Conservation (phyloP, 345 rosid genomes). For the Boechera divaricarpa region DNA sequence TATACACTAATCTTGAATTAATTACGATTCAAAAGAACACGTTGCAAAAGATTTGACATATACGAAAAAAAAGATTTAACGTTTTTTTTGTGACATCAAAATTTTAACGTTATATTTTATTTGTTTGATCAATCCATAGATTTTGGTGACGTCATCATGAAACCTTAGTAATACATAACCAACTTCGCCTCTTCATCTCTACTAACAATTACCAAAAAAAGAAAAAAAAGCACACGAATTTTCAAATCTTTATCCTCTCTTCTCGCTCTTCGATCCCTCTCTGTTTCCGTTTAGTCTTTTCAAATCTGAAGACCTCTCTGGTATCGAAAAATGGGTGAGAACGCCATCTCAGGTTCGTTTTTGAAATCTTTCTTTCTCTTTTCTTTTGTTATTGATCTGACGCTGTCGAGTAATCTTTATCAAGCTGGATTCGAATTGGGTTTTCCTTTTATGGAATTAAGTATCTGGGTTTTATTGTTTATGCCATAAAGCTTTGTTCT, state of each 20-base stretch:
- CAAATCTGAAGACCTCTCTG: slow-evolving; percentile 32
- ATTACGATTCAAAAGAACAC: background rate
- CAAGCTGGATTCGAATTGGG: slow-evolving; percentile 29
- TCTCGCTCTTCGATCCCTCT: slow-evolving; percentile 31
- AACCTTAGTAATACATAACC: slow-evolving; percentile 37
- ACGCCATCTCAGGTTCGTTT: slow-evolving; percentile 51
- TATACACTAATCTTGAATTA: background rate
- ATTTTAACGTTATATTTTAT: no score
- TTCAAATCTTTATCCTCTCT: slow-evolving; percentile 25
- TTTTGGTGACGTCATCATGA: slow-evolving; percentile 27
- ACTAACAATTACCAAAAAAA: slow-evolving; percentile 23
- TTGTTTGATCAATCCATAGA: background rate
- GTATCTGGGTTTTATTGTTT: slow-evolving; percentile 38
- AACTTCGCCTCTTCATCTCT: slow-evolving; percentile 42
- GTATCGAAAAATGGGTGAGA: slow-evolving; percentile 49
- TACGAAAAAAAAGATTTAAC: no score
- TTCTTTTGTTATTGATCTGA: slow-evolving; percentile 34
- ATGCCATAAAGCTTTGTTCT: slow-evolving; percentile 32
- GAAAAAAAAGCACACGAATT: slow-evolving; percentile 2
- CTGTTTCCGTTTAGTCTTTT: slow-evolving; percentile 20
- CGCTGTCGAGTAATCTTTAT: background rate
- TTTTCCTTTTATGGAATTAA: slow-evolving; percentile 12
- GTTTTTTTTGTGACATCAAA: background rate
- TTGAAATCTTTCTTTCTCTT: slow-evolving; percentile 17
- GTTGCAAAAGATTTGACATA: no score